A percentile compares a stretch with the other conserved stretches of the same genome.
These are phyloP conservation scores for Arthrocladium fulminans DNA, from an alignment of 2,329 filamentous ascomycete species.

Conservation along the genomic window DNA sequence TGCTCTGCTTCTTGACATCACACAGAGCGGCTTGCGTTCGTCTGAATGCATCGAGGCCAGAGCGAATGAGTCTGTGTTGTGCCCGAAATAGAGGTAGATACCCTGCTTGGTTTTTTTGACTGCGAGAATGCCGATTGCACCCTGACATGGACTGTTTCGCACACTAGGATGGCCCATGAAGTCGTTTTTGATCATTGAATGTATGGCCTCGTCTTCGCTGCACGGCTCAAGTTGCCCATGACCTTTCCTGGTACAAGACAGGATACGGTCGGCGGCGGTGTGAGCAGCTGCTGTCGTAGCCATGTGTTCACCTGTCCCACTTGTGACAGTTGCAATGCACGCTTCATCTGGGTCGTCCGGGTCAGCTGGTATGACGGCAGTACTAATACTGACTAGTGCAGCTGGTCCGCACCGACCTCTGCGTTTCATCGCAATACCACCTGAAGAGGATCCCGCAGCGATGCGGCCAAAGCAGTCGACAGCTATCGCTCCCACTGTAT, in stretches of 20 bases:
- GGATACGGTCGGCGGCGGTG: constrained; percentile 77
- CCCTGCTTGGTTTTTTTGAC: constrained; percentile 75
- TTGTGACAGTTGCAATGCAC: constrained; percentile 76
- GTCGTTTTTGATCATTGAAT: constrained; percentile 71
- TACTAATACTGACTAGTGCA: constrained; percentile 83
- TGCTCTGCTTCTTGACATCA: constrained; percentile 70
- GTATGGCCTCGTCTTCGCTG: constrained; percentile 69
- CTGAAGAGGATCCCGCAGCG: constrained; percentile 89
- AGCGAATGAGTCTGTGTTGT: constrained; percentile 85
- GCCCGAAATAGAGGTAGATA: constrained; percentile 81
- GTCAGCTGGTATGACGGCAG: constrained; percentile 73
- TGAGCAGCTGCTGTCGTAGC: constrained; percentile 86
- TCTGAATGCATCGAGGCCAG: constrained; percentile 79
- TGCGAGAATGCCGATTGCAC: constrained; percentile 81
- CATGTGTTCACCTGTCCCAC: constrained; percentile 96
- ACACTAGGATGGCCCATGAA: constrained; percentile 90
- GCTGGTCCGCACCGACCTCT: constrained; percentile 84
- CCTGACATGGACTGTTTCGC: constrained; percentile 65
- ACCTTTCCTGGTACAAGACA: constrained; percentile 56
- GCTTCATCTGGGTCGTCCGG: constrained; percentile 58
- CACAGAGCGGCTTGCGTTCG: constrained; percentile 65
- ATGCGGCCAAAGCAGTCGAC: constrained; percentile 80
- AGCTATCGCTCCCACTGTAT: constrained; percentile 93
- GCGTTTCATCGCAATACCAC: constrained; percentile 98
- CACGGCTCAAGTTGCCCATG: constrained; percentile 57